Conservation (phyloP, 73 alveolate genomes). For the Tetrahymena malaccensis region DNA sequence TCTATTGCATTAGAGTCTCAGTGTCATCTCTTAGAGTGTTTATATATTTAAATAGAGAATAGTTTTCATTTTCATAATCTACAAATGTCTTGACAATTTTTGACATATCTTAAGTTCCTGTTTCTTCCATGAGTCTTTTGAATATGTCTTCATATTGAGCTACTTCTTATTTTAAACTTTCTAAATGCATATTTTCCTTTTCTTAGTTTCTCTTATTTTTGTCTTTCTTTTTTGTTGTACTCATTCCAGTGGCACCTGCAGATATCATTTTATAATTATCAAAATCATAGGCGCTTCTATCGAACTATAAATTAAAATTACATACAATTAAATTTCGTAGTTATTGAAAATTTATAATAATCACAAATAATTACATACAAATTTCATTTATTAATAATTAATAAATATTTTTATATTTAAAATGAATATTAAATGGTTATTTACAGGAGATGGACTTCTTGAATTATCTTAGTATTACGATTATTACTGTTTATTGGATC, state of each 20-base stretch:
- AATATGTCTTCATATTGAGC: slow-evolving; percentile 67
- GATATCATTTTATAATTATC: neutral
- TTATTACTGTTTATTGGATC: slow-evolving; percentile 17
- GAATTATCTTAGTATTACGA: slow-evolving; percentile 9
- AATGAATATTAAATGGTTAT: too few relatives aligned
- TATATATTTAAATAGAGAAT: slow-evolving; percentile 50
- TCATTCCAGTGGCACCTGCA: neutral
- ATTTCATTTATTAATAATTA: too few relatives aligned
- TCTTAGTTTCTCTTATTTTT: slow-evolving; percentile 55
- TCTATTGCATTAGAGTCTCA: slow-evolving; percentile 55
- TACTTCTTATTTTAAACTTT: slow-evolving; percentile 52
- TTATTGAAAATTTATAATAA: too few relatives aligned
- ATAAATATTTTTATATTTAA: too few relatives aligned
- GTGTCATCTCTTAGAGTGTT: slow-evolving; percentile 59
- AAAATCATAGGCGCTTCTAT: neutral
- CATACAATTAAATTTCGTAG: too few relatives aligned
- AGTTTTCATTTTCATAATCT: slow-evolving; percentile 70
- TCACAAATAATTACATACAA: too few relatives aligned
- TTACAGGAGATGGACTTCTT: slow-evolving; percentile 8
- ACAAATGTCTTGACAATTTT: slow-evolving; percentile 66
- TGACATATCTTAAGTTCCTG: slow-evolving; percentile 65
- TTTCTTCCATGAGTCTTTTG: slow-evolving; percentile 46
- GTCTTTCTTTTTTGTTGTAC: slow-evolving; percentile 33
- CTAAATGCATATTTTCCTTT: slow-evolving; percentile 55
- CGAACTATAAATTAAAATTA: neutral